Evolutionary conservation across 768 basidiomycete genomes (phyloP).

Genomic region (Pleurotus ostreatus): DNA sequence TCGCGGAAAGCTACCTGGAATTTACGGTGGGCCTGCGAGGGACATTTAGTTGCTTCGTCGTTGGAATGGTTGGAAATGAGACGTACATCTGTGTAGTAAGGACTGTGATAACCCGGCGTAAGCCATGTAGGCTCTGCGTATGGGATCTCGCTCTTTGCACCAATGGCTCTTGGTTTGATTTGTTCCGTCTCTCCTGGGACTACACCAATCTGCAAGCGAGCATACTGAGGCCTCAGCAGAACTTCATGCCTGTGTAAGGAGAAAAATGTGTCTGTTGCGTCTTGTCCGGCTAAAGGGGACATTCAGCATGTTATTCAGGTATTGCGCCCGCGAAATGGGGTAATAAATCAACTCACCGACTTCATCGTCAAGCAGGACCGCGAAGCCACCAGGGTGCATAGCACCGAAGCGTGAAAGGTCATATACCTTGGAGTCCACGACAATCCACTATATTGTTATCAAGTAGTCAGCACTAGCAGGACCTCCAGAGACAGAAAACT

Average conservation of each 20-base stretch:
- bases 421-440: conserved; percentile 59
- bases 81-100: conserved; percentile 19
- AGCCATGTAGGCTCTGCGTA: conserved; percentile 82
- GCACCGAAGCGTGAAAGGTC: conserved; percentile 67
- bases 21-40: conserved; percentile 36
- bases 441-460: conserved; percentile 3
- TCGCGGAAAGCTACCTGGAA: conserved; percentile 64
- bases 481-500: neutral
- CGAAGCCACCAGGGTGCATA: conserved; percentile 71
- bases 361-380: conserved; percentile 61
- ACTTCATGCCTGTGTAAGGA: conserved; percentile 72
- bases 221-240: conserved; percentile 57
- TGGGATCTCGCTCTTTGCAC: conserved; percentile 61
- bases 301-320: neutral
- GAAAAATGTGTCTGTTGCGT: conserved; percentile 71
- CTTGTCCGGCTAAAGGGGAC: conserved; percentile 51
- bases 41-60: conserved; percentile 21
- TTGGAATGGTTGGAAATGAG: neutral
- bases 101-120: conserved; percentile 45
- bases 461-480: neutral
- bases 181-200: conserved; percentile 51
- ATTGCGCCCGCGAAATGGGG: neutral
- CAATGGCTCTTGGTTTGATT: conserved; percentile 39
- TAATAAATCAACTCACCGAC: conserved; percentile 40
- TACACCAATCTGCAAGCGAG: conserved; percentile 58